phyloP scores from a whole-genome alignment of 2,329 filamentous ascomycete species.

The Cordyceps cateniannulata region DNA sequence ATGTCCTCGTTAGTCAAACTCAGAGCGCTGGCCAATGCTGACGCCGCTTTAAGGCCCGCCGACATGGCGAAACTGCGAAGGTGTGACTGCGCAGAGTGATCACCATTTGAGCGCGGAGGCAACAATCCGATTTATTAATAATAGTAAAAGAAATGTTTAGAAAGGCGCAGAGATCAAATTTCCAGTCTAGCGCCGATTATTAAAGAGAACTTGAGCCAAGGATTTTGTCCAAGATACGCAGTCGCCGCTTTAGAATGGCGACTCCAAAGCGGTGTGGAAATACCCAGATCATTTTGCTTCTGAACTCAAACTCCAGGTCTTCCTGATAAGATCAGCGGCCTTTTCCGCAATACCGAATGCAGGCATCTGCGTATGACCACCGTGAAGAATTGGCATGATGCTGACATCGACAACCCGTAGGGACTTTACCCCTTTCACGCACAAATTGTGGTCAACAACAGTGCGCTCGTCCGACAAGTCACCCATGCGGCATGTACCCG shows the following conservation, averaged over 20 bases:
- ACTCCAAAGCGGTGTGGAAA: background rate
- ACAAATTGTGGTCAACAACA: constrained; percentile 46
- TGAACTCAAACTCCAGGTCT: constrained; percentile 14
- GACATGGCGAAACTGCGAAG: background rate
- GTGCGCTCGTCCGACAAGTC: constrained; percentile 38
- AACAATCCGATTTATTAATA: too few species aligned
- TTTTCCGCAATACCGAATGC: constrained; percentile 53
- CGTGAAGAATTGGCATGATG: constrained; percentile 45
- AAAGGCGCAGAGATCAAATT: background rate
- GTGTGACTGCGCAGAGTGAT: too few species aligned
- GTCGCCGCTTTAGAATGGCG: background rate
- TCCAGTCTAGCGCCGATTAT: too few species aligned
- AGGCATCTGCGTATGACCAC: constrained; percentile 47
- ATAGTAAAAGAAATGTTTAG: background rate
- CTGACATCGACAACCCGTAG: constrained; percentile 49
- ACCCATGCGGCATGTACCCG: constrained; percentile 52
- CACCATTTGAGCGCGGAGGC: too few species aligned
- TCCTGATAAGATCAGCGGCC: constrained; percentile 41
- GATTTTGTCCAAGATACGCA: background rate
- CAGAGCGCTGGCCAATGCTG: background rate
- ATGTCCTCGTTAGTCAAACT: constrained; percentile 10
- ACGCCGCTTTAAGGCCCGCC: background rate
- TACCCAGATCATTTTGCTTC: background rate
- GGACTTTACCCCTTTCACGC: constrained; percentile 43
- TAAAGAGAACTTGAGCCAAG: too few species aligned